A percentile compares a stretch with the other conserved stretches of the same genome.
Evolutionary conservation across 2,329 filamentous ascomycete genomes (phyloP).

Genomic region (Aureobasidium vineae): DNA sequence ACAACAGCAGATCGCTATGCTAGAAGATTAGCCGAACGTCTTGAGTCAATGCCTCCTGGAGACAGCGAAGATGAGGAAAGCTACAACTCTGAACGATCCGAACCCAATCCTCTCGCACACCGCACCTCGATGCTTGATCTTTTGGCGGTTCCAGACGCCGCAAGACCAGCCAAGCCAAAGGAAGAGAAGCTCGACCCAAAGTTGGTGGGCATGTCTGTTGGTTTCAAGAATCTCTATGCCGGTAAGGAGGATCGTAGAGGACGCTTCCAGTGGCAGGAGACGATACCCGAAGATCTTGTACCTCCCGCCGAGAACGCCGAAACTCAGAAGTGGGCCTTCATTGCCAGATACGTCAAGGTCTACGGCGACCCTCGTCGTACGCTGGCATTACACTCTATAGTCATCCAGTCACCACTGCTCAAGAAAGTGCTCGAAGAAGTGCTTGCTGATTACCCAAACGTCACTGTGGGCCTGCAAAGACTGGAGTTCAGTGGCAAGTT

Average conservation of each 20-base stretch:
- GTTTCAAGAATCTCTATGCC: slow-evolving; percentile 51
- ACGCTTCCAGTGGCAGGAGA: slow-evolving; percentile 55
- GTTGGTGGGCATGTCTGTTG: slow-evolving; percentile 41
- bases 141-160: not conserved
- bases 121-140: not conserved
- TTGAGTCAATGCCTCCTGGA: not conserved
- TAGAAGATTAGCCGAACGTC: not conserved
- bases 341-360: slow-evolving; percentile 57
- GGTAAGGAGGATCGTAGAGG: slow-evolving; percentile 54
- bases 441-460: slow-evolving; percentile 58
- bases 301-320: slow-evolving; percentile 61
- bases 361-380: slow-evolving; percentile 57
- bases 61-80: not conserved
- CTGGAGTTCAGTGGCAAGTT: slow-evolving; percentile 62
- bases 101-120: not conserved
- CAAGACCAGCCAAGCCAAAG: not conserved
- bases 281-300: slow-evolving; percentile 55
- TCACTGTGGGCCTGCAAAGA: slow-evolving; percentile 59
- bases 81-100: not conserved
- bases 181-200: slow-evolving; percentile 26
- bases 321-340: slow-evolving; percentile 60
- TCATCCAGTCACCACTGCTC: slow-evolving; percentile 62
- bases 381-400: slow-evolving; percentile 60
- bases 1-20: not conserved
- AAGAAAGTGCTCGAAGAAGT: slow-evolving; percentile 57